These are phyloP conservation scores for Pythium chondricola DNA, from an alignment of 352 stramenopile genomes.

Conservation along the genomic window DNA sequence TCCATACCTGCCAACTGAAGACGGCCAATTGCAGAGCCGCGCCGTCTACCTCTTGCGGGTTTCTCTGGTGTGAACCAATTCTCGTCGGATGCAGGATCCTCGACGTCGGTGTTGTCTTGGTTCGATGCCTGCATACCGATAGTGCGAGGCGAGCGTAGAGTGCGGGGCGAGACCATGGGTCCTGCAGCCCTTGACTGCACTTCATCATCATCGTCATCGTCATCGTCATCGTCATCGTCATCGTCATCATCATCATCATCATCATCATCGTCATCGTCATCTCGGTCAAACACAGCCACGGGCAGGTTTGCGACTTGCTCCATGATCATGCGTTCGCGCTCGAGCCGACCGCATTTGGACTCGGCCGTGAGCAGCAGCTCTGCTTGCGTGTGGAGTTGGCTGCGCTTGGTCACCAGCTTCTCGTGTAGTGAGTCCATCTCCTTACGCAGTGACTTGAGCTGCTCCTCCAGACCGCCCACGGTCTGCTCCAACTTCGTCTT, in stretches of 20 bases:
- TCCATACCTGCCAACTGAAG: slow-evolving; percentile 16
- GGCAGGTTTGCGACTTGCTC: slow-evolving; percentile 74
- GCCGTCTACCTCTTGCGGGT: slow-evolving; percentile 1
- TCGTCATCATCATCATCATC: slow-evolving; percentile 39
- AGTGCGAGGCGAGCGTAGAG: no score
- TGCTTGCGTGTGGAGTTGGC: slow-evolving; percentile 42
- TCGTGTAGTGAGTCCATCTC: slow-evolving; percentile 38
- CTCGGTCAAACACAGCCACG: slow-evolving; percentile 53
- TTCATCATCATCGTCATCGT: background rate
- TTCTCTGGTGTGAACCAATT: slow-evolving; percentile 16
- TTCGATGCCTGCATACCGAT: background rate
- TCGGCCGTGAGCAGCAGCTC: slow-evolving; percentile 59
- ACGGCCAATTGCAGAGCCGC: background rate
- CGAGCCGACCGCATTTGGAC: slow-evolving; percentile 55
- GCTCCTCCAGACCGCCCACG: slow-evolving; percentile 18
- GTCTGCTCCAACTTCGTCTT: slow-evolving; percentile 12
- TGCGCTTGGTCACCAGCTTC: slow-evolving; percentile 25
- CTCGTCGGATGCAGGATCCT: slow-evolving; percentile 19
- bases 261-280: slow-evolving; percentile 64
- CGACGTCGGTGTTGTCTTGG: slow-evolving; percentile 12
- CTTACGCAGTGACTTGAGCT: slow-evolving; percentile 25
- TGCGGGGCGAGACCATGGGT: no score
- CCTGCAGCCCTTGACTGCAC: no score
- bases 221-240: slow-evolving; percentile 14
- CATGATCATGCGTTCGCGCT: slow-evolving; percentile 69